Evolutionary conservation across 495 filamentous ascomycete genomes (phyloP), one percentile per base, ranked within the genome.

Genomic region (Podospora didyma): DNA sequence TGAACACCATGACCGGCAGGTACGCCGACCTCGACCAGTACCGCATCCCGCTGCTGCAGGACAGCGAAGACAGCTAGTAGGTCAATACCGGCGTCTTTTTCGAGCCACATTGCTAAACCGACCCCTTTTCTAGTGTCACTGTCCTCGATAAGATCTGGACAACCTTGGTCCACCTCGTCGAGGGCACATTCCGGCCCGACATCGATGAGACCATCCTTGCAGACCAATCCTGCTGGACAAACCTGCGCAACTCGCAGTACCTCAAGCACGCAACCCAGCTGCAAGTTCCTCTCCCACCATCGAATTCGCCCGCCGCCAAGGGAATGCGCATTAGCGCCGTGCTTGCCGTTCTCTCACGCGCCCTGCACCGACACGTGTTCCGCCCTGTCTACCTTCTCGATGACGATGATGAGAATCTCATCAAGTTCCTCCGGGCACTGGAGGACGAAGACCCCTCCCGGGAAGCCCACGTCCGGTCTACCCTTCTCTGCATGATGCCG

Each of bases 61-160:
- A 70, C 2, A 57, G 58, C 17, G 69, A 72, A 42, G 69, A 72
- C 37, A 57, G 54, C 21, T 72, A 72, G 67, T 69, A 46, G 59
- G 67, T 62, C 45, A 44, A 2, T 49, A n/a, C n/a, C n/a, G n/a
- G n/a, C n/a, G n/a, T n/a, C n/a, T n/a, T n/a, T n/a, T n/a, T n/a
- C n/a, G n/a, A n/a, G n/a, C 20, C 16, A 2, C 4, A 47, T 16
- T n/a, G 11, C 39, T 42, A 49, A 48, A 39, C 2, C 39, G 14
- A 28, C 28, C 31, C 31, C 16, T 9, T 6, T 10, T 12, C 22
- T 24, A 69, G 67, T 47, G 69, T 72, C 35, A 61, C 58, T 10
- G 64, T 67, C 24, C 69, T 72, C 35, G 69, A 72, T 64, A 70
- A 63, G 47, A 72, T 72, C 59, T 72, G 69, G 69, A 72, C 69